Conservation (phyloP, 192 early-diverging fungal genomes). For the Nowakowskiella sp. region DNA sequence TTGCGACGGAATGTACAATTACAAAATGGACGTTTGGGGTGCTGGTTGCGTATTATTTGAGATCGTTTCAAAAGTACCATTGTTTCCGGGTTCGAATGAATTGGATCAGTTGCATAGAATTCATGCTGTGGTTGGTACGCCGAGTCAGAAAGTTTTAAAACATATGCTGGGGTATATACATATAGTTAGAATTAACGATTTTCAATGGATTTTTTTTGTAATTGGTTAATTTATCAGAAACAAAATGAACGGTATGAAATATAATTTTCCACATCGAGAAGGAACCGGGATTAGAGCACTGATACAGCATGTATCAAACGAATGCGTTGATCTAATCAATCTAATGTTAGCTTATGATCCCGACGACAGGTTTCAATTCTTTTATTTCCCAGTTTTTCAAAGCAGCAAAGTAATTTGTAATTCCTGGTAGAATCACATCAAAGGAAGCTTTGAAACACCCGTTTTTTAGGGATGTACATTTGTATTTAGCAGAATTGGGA, state of each 20-base stretch:
- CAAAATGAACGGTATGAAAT: slow-evolving; percentile 31
- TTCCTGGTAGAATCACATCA: slow-evolving; percentile 29
- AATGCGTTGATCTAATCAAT: slow-evolving; percentile 42
- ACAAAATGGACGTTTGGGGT: slow-evolving; percentile 59
- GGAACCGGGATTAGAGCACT: slow-evolving; percentile 40
- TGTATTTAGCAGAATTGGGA: neutral
- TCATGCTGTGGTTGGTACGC: slow-evolving; percentile 51
- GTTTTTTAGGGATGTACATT: slow-evolving; percentile 20
- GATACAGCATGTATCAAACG: slow-evolving; percentile 30
- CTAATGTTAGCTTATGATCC: slow-evolving; percentile 42
- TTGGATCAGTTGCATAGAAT: slow-evolving; percentile 55
- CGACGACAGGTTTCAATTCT: slow-evolving; percentile 28
- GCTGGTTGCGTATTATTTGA: slow-evolving; percentile 55
- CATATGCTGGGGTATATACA: slow-evolving; percentile 41
- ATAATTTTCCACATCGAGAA: slow-evolving; percentile 44
- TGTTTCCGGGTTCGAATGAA: slow-evolving; percentile 56
- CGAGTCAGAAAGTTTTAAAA: slow-evolving; percentile 37
- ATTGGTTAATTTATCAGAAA: slow-evolving; percentile 3
- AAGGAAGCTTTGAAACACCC: slow-evolving; percentile 34
- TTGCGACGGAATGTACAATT: slow-evolving; percentile 45
- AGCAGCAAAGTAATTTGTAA: neutral
- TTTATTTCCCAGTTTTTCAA: neutral
- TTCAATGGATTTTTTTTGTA: slow-evolving; percentile 7
- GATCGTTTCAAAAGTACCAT: slow-evolving; percentile 41
- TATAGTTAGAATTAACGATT: neutral